Percentiles rank a stretch among this genome's conserved stretches.
Conservation (phyloP, 352 stramenopile species). For the Pythium rishiriense region DNA sequence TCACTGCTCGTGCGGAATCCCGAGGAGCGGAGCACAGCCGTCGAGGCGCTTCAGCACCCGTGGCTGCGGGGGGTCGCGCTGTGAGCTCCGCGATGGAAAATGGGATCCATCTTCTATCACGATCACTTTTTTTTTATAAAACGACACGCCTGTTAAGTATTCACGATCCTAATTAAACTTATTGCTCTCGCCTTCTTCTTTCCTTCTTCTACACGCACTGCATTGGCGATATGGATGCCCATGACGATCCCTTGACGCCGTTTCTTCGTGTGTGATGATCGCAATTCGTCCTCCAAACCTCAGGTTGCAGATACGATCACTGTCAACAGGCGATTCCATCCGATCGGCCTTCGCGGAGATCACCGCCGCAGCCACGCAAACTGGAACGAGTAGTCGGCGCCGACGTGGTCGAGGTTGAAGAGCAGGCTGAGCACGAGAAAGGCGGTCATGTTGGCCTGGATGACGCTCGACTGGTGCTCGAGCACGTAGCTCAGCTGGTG, state of each 20-base stretch:
- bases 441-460: constrained; percentile 6
- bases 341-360: too few species aligned
- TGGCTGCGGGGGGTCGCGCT: constrained; percentile 42
- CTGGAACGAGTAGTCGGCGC: constrained; percentile 30
- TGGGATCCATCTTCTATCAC: background rate
- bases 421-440: constrained; percentile 14
- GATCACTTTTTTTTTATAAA: constrained; percentile 1
- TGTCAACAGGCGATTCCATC: background rate
- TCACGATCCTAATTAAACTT: constrained; percentile 11
- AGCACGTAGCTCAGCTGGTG: constrained; percentile 52
- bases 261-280: too few species aligned
- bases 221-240: too few species aligned
- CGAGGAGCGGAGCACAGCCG: constrained; percentile 66
- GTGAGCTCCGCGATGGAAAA: background rate
- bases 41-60: constrained; percentile 70
- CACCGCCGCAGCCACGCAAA: constrained; percentile 16
- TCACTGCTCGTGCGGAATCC: constrained; percentile 73
- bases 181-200: background rate
- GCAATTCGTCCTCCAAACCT: background rate
- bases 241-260: too few species aligned
- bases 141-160: constrained; percentile 8
- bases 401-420: constrained; percentile 22
- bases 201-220: background rate
- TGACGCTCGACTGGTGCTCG: constrained; percentile 17
- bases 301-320: background rate